Percentiles rank a stretch among this genome's conserved stretches.
phyloP scores from a whole-genome alignment of 2,329 filamentous ascomycete genomes.

The Trichoderma koningii region DNA sequence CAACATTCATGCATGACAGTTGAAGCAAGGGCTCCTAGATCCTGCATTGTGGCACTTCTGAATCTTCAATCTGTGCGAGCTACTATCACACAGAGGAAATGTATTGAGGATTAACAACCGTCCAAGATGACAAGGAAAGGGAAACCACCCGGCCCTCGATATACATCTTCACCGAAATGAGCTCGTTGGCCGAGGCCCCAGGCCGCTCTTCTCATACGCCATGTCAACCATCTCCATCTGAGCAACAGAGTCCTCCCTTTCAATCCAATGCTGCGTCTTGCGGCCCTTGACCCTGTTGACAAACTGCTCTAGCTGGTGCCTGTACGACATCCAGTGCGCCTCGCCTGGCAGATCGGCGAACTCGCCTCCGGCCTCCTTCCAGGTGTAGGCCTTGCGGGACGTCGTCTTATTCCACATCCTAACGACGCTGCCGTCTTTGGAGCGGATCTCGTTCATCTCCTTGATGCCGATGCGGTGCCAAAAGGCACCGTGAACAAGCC shows the following conservation, averaged over 20 bases:
- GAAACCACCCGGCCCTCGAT: not conserved
- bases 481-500: conserved; percentile 33
- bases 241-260: conserved; percentile 45
- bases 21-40: not conserved
- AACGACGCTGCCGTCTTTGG: conserved; percentile 30
- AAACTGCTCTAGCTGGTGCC: conserved; percentile 52
- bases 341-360: conserved; percentile 36
- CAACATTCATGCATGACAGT: too few species aligned
- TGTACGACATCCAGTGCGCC: conserved; percentile 48
- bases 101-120: not conserved
- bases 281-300: conserved; percentile 48
- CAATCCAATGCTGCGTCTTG: conserved; percentile 44
- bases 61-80: not conserved
- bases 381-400: conserved; percentile 42
- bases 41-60: not conserved
- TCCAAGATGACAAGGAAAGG: not conserved
- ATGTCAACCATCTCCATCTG: conserved; percentile 52
- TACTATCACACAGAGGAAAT: not conserved
- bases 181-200: conserved; percentile 29
- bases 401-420: conserved; percentile 32
- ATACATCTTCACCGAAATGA: not conserved
- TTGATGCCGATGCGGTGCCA: conserved; percentile 43
- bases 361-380: conserved; percentile 37
- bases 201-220: conserved; percentile 45
- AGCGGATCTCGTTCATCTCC: conserved; percentile 37